Evolutionary conservation across 805 yeast genomes (phyloP).

Genomic region (Starmerella scarabaei): DNA sequence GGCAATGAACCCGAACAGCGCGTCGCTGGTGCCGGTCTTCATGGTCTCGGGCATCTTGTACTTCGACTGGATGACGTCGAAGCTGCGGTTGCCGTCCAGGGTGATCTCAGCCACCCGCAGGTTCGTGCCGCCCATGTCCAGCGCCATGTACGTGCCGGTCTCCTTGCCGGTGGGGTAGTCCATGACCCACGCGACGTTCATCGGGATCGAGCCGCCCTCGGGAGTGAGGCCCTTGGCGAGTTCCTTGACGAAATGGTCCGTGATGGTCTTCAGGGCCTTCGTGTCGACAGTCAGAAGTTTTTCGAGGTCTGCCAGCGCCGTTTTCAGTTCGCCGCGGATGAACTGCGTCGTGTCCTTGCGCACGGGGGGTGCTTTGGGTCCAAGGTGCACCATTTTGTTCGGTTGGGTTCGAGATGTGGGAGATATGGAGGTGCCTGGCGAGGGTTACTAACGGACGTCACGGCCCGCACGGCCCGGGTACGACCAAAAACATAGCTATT

Average conservation of each 20-base stretch:
- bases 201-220: constrained; percentile 78
- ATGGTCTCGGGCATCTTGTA: constrained; percentile 62
- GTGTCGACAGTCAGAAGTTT: constrained; percentile 47
- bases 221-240: constrained; percentile 57
- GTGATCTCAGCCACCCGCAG: constrained; percentile 81
- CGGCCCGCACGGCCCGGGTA: no score
- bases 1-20: constrained; percentile 79
- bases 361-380: constrained; percentile 70
- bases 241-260: constrained; percentile 65
- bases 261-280: constrained; percentile 49
- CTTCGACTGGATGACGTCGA: constrained; percentile 78
- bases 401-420: neutral
- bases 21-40: constrained; percentile 65
- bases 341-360: constrained; percentile 55
- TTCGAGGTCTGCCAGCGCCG: constrained; percentile 47
- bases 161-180: constrained; percentile 88
- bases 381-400: constrained; percentile 59
- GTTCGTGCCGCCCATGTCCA: constrained; percentile 96
- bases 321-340: constrained; percentile 50
- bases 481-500: no score
- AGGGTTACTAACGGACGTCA: no score
- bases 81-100: constrained; percentile 64
- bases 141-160: constrained; percentile 78
- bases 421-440: no score
- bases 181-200: constrained; percentile 96